Conservation (phyloP, 345 rosid genomes). For the Combretum micranthum region DNA sequence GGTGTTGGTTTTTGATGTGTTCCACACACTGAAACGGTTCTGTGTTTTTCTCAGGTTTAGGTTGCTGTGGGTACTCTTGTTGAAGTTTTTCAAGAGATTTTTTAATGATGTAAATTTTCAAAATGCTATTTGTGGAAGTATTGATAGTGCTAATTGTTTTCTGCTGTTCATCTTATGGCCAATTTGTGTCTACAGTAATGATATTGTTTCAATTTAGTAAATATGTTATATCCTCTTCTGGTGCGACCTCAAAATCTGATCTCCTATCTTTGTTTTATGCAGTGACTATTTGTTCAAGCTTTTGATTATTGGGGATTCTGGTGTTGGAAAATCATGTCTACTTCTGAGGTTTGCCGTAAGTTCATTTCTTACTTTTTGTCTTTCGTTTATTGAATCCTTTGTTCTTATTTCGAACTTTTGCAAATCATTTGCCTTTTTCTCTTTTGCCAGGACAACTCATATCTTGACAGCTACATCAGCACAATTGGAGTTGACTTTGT, state of each 20-base stretch:
- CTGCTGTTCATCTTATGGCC: too few species aligned
- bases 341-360: conserved; percentile 54
- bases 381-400: not conserved
- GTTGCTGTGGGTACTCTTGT: too few species aligned
- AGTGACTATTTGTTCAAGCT: conserved; percentile 58
- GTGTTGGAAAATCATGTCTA: conserved; percentile 45
- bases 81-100: too few species aligned
- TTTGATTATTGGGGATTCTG: conserved; percentile 45
- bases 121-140: too few species aligned
- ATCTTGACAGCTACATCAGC: conserved; percentile 67
- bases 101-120: too few species aligned
- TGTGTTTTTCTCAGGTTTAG: too few species aligned
- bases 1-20: too few species aligned
- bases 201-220: not conserved
- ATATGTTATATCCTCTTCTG: not conserved
- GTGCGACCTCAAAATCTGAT: not conserved
- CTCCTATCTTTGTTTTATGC: not conserved
- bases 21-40: too few species aligned
- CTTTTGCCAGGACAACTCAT: conserved; percentile 53
- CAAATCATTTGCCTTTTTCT: not conserved
- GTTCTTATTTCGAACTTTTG: not conserved
- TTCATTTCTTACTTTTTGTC: not conserved
- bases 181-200: not conserved
- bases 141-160: too few species aligned
- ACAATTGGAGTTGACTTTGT: conserved; percentile 77